phyloP scores from a whole-genome alignment of 257 asterid genomes.

The Nicotiana noctiflora region DNA sequence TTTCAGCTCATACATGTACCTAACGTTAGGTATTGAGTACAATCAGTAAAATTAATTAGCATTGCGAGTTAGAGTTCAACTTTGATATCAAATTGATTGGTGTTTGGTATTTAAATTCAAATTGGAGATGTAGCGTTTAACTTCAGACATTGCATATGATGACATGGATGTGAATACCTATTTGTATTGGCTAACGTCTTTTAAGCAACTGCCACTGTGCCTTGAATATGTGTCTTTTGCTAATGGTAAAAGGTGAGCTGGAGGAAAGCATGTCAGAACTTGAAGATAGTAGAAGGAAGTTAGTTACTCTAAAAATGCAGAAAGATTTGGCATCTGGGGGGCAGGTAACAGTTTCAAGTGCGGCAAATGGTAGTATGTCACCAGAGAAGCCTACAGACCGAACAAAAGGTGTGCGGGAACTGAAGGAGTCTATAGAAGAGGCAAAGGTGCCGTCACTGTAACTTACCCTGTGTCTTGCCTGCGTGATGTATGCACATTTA shows the following conservation, averaged over 20 bases:
- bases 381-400: conserved; percentile 74
- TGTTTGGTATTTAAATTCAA: background rate
- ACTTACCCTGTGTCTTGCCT: conserved; percentile 5
- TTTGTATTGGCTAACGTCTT: background rate
- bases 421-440: conserved; percentile 74
- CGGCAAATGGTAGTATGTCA: conserved; percentile 61
- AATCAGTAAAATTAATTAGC: background rate
- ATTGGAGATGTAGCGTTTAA: background rate
- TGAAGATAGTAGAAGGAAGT: conserved; percentile 91
- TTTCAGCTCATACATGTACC: background rate
- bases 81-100: background rate
- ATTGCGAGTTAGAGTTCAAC: background rate
- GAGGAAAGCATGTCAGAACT: conserved; percentile 88
- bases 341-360: conserved; percentile 56
- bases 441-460: conserved; percentile 47
- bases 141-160: background rate
- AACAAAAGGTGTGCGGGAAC: conserved; percentile 60
- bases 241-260: conserved; percentile 55
- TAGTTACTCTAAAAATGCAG: conserved; percentile 77
- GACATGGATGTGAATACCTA: background rate
- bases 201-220: background rate
- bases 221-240: background rate
- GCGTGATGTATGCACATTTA: conserved; percentile 8
- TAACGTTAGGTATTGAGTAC: background rate
- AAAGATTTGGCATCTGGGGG: conserved; percentile 60